Base-by-base conservation (phyloP, 2,329 filamentous ascomycete genomes). In the Alternaria ventricosa region DNA sequence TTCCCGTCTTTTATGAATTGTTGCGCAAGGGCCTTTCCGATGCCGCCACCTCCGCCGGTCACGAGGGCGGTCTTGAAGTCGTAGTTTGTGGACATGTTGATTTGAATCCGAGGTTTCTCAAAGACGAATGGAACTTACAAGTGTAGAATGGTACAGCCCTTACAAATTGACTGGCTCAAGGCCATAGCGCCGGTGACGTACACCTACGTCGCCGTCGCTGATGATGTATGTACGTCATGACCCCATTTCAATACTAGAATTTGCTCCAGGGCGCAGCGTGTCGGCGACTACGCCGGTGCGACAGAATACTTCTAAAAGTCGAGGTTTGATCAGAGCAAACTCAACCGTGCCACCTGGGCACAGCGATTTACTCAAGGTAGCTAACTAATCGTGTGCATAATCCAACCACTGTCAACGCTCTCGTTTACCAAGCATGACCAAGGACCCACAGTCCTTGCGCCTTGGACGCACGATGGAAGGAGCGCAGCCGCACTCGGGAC, bases 11-110 rank as follows among this genome's bases (percentile, higher is more conserved):
- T 58, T 56, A 85, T 78, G 55, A 87, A 78, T 61, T 84, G 83
- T 50, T 84, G 71, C 0, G 84, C 80, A 18, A 87, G 76, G 2
- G 82, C 84, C 59, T 81, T 81, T 55, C 86, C 85, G 22, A 88
- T 85, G 33, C 86, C 86, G 18, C 85, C 84, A 1, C 78, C 84
- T 18, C 85, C 86, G 6, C 85, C 71, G 28, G 72, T 71, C 10
- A 75, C 60, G 53, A 87, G 76, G 9, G 84, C 85, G 65, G 81
- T 84, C 0, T 81, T 80, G 71, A 82, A 81, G 57, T 66, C 66
- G 57, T 80, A 74, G 10, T 72, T 74, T 44, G 71, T 55, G 18
- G 60, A 68, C 69, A 72, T 72, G 25, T n/a, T 55, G 30, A 44
- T 22, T 11, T 10, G 27, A 36, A 3, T 55, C 18, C n/a, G 12